A percentile compares a stretch with the other conserved stretches of the same genome.
phyloP scores from a whole-genome alignment of 1,139 yeast species.

The Diutina catenulata region DNA sequence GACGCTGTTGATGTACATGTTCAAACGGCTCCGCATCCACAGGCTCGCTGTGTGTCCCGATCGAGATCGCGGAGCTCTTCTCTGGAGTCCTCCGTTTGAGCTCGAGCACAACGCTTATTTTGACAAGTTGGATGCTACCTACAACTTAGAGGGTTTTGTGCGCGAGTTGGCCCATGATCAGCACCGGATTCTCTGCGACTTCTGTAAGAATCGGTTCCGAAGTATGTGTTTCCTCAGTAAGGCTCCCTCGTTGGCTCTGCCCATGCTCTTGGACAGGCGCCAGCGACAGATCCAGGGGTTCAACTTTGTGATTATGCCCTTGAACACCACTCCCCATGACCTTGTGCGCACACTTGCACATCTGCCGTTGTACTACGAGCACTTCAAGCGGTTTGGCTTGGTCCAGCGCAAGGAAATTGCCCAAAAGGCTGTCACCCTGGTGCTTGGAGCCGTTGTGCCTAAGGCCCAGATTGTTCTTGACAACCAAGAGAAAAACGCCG shows the following conservation, averaged over 20 bases:
- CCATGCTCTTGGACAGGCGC: background rate
- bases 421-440: background rate
- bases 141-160: background rate
- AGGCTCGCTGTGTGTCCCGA: background rate
- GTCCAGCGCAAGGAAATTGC: background rate
- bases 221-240: background rate
- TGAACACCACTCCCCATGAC: background rate
- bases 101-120: background rate
- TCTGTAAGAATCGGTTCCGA: background rate
- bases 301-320: background rate
- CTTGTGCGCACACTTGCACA: background rate
- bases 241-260: background rate
- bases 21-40: background rate
- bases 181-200: conserved; percentile 2
- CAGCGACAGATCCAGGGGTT: background rate
- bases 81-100: background rate
- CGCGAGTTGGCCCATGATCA: background rate
- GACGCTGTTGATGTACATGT: background rate
- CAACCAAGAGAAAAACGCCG: background rate
- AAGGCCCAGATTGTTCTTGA: background rate
- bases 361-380: background rate
- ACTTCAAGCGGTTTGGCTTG: background rate
- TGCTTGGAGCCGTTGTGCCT: background rate
- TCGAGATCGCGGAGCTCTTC: background rate
- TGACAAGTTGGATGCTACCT: background rate